Evolutionary conservation across 2,329 filamentous ascomycete genomes (phyloP).

Genomic region (Penicillium crustosum): DNA sequence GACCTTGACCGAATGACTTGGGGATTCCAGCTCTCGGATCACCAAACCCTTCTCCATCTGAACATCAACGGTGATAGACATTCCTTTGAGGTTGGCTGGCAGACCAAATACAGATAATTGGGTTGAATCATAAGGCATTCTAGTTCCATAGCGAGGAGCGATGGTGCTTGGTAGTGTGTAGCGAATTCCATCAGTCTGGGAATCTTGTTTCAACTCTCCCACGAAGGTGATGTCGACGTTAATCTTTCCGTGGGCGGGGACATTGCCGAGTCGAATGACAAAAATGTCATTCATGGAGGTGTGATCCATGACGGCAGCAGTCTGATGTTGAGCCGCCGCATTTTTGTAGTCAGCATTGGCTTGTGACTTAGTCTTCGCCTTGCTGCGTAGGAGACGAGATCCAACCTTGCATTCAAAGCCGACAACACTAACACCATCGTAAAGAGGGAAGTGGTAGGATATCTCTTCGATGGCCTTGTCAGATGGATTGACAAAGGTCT

Average conservation of each 20-base stretch:
- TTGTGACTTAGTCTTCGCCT: conserved; percentile 65
- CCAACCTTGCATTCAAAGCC: conserved; percentile 66
- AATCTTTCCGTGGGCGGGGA: conserved; percentile 59
- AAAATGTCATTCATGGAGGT: conserved; percentile 64
- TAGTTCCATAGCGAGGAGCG: conserved; percentile 63
- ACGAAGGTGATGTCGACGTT: conserved; percentile 65
- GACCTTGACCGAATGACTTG: conserved; percentile 66
- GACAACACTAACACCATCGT: conserved; percentile 69
- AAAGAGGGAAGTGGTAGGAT: conserved; percentile 69
- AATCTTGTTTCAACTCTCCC: conserved; percentile 70
- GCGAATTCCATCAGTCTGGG: conserved; percentile 64
- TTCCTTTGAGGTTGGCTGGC: conserved; percentile 33
- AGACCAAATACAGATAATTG: neutral
- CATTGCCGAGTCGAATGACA: conserved; percentile 65
- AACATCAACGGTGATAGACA: conserved; percentile 61
- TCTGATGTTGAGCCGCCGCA: conserved; percentile 59
- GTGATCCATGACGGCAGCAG: conserved; percentile 66
- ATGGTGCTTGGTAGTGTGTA: conserved; percentile 69
- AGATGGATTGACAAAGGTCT: conserved; percentile 63
- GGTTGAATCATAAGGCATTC: neutral
- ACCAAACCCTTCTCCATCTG: conserved; percentile 56
- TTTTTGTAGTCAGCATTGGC: conserved; percentile 61
- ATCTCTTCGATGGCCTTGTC: conserved; percentile 52
- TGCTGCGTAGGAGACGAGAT: conserved; percentile 54
- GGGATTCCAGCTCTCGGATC: conserved; percentile 64